These are phyloP conservation scores for Pythium monospermum DNA, from an alignment of 352 stramenopile species.

Conservation along the genomic window DNA sequence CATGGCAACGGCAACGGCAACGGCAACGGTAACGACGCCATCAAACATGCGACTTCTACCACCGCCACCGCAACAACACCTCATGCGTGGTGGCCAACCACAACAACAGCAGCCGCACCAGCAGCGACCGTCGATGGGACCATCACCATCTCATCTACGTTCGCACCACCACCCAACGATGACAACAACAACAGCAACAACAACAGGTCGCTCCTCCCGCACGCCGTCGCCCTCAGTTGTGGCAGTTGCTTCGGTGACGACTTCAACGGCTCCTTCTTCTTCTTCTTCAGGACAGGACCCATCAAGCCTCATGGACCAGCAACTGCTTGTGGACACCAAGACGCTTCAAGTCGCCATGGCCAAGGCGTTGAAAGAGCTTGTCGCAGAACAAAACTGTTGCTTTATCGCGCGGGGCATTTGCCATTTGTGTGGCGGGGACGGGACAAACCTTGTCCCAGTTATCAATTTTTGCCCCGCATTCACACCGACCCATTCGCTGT, in stretches of 20 bases:
- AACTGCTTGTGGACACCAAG: constrained; percentile 33
- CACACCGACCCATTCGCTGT: constrained; percentile 62
- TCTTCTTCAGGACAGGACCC: no score
- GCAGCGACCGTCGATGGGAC: background rate
- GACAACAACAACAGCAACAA: background rate
- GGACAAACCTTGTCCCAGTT: constrained; percentile 49
- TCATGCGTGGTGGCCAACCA: no score
- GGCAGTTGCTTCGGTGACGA: no score
- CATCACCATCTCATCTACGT: background rate
- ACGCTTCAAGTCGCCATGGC: constrained; percentile 39
- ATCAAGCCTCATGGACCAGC: constrained; percentile 7
- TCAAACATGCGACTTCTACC: no score
- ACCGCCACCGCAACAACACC: background rate
- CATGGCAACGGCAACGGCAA: background rate
- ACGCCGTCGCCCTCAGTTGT: background rate
- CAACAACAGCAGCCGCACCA: background rate
- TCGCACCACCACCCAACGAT: no score
- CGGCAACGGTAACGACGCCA: background rate
- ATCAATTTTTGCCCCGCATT: constrained; percentile 75
- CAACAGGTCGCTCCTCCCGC: background rate
- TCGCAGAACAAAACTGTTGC: constrained; percentile 53
- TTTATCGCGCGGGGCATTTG: constrained; percentile 72
- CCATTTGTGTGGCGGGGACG: constrained; percentile 50
- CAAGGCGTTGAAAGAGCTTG: constrained; percentile 51
- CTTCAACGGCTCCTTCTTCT: no score